Evolutionary conservation across 2,329 filamentous ascomycete genomes (phyloP), one percentile per base, ranked within the genome.

Genomic region (Aspergillus amoenus): DNA sequence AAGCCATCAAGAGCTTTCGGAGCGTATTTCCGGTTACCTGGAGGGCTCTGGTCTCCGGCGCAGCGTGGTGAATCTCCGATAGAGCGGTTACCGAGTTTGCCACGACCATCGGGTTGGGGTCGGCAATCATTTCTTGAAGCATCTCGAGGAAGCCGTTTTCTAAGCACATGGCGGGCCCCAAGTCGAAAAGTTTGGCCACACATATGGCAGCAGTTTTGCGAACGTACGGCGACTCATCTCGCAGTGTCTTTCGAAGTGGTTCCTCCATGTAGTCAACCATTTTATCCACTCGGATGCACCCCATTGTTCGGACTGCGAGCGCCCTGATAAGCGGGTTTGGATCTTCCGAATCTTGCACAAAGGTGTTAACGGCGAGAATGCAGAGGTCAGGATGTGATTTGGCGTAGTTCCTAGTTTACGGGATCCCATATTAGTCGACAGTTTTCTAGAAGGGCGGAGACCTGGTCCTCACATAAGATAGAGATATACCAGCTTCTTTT

Each of bases 241-340:
- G 87, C 65, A 99, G 81, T 12, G 94, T 99, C 79, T 99, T 99
- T 67, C 94, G 86, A 61, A 99, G 78, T 13, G 94, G 94, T 70
- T 99, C 94, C 75, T 97, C 94, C 93, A 99, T 97, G 75, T 99
- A 99, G 73, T 99, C 94, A 64, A 97, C 91, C 91, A 99, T 99
- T 78, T 99, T 99, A 67, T 97, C 94, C 55, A 99, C 94, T 56
- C 94, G 83, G 68, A 99, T 97, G 71, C 94, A 97, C 41, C 94
- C 94, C 94, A 99, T 99, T 34, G 94, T 99, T 68, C 94, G 86
- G 74, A 99, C 96, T 55, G 94, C 94, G 51, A 99, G 83, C 50
- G 94, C 94, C 81, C 94, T 84, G 69, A 99, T 91, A 22, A 99
- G 84, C 13, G 94, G 94, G 71, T 99, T 99, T 43, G 94, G 94